These are phyloP conservation scores for Liriodendron chinense DNA, from an alignment of 164 flowering plant genomes.

Conservation along the genomic window DNA sequence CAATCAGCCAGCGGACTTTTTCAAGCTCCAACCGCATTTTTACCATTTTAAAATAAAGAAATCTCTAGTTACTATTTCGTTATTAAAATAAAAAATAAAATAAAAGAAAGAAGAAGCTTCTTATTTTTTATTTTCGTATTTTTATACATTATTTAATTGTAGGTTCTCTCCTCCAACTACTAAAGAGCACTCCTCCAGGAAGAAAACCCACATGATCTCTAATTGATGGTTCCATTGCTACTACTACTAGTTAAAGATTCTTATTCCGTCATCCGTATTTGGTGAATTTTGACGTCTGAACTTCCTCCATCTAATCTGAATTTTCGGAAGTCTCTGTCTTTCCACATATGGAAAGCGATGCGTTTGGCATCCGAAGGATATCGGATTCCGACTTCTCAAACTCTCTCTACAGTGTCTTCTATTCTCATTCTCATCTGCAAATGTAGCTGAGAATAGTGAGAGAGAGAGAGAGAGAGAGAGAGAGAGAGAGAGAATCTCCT, in stretches of 20 bases:
- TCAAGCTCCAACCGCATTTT: background rate
- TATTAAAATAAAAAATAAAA: no score
- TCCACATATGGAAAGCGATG: background rate
- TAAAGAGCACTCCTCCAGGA: background rate
- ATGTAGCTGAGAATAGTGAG: background rate
- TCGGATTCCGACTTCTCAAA: background rate
- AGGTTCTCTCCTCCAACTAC: background rate
- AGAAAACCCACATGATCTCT: background rate
- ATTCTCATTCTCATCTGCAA: background rate
- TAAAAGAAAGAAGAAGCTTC: background rate
- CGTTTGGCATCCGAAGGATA: background rate
- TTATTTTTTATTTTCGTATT: no score
- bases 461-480: slow-evolving; percentile 7
- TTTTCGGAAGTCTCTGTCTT: background rate
- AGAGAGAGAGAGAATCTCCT: background rate
- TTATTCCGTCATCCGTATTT: background rate
- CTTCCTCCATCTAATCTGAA: slow-evolving; percentile 2
- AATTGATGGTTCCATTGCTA: background rate
- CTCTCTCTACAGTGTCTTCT: background rate
- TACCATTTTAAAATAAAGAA: background rate
- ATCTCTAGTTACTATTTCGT: background rate
- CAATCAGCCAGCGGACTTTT: background rate
- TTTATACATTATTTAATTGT: background rate
- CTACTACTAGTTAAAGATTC: background rate
- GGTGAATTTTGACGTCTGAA: slow-evolving; percentile 1